phyloP scores from a whole-genome alignment of 345 rosid species.

The Dipteronia dyeriana region DNA sequence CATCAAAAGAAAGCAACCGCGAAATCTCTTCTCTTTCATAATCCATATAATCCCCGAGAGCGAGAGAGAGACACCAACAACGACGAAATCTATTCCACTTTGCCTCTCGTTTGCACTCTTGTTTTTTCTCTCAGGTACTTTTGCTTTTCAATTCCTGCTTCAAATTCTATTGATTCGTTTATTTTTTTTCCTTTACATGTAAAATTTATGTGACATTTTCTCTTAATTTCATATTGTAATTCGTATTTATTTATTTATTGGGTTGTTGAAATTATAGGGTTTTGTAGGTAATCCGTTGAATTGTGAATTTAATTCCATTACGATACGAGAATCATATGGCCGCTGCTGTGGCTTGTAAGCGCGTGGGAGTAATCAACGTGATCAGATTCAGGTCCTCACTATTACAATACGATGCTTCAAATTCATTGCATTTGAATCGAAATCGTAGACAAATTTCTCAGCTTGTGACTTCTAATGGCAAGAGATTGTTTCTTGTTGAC shows the following conservation, averaged over 20 bases:
- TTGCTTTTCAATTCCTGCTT: not conserved
- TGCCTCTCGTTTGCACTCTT: not conserved
- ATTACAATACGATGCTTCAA: constrained; percentile 17
- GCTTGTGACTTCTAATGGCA: constrained; percentile 60
- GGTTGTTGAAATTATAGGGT: constrained; percentile 2
- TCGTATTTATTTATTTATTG: not conserved
- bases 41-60: constrained; percentile 10
- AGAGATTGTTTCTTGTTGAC: constrained; percentile 78
- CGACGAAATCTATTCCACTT: not conserved
- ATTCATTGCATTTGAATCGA: constrained; percentile 21
- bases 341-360: constrained; percentile 44
- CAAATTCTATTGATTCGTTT: no score
- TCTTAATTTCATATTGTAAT: not conserved
- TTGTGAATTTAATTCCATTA: not conserved
- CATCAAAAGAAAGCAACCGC: constrained; percentile 13
- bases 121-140: not conserved
- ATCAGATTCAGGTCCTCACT: constrained; percentile 22
- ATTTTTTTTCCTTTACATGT: no score
- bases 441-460: constrained; percentile 50
- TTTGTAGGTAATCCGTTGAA: not conserved
- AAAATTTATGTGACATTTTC: not conserved
- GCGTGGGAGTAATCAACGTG: constrained; percentile 30
- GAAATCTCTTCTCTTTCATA: constrained; percentile 2
- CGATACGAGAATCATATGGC: constrained; percentile 35
- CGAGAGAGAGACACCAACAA: not conserved